Base-by-base conservation (phyloP, 179 eudicot genomes). In the Carnegiea gigantea region DNA sequence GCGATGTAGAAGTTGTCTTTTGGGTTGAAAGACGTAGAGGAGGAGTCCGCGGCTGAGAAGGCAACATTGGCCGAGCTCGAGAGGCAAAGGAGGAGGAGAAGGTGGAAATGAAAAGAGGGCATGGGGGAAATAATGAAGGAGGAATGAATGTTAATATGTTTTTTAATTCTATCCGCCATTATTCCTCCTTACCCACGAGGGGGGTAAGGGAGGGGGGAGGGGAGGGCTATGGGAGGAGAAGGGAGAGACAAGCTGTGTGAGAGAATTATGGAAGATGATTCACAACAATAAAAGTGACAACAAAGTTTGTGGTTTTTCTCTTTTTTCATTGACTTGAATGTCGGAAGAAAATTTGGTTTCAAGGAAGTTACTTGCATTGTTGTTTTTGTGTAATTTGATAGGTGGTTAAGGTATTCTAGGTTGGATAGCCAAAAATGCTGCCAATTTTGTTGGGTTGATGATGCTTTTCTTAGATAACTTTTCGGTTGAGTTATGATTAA, bases 161-260 rank as follows among this genome's bases (percentile, higher is more conserved):
- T 36, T 46, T 74, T 83, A 30, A 40, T 75, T 30, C 44, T 85
- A 70, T 82, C 77, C 82, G 71, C 78, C 84, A 79, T 82, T 85
- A 82, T 80, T 83, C 91, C 91, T 83, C 91, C 89, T 85, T 17
- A 78, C 83, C 82, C 87, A 71, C 80, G 79, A 81, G 84, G 82
- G 76, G 75, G 80, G 14, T 17, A 12, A 60, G 14, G 64, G 33
- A 18, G 71, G 48, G 13, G 64, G 51, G 21, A 64, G 40, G 57
- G 72, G 78, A 17, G 81, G 51, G 20, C 72, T 44, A 33, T 82
- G 62, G 30, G 12, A 78, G 79, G 65, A 30, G 13, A 65, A 62
- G 46, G 51, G 70, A 53, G 43, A 73, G 33, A 40, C 44, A 81
- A 6, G 12, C 57, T 17, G 9, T 3, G 48, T 33, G 17, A 78